Evolutionary conservation across 1,139 yeast species (phyloP).

Genomic region (Blastobotrys petasosporus): DNA sequence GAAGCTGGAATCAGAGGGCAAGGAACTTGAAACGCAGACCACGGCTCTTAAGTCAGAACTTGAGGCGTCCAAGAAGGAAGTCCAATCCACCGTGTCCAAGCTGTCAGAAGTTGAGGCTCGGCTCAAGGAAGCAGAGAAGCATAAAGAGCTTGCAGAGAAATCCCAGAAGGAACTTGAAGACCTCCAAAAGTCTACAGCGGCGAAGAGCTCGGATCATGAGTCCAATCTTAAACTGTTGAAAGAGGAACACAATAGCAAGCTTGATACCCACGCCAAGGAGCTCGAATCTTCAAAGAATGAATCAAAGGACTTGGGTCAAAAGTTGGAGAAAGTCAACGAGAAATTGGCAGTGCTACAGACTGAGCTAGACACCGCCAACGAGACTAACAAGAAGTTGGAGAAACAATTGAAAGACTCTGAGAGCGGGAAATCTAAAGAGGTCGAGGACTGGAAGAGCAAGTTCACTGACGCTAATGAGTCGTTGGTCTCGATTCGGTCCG

Average conservation of each 20-base stretch:
- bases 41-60: conserved; percentile 10
- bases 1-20: conserved; percentile 8
- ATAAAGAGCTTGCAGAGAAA: conserved; percentile 14
- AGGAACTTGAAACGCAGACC: conserved; percentile 13
- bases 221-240: conserved; percentile 8
- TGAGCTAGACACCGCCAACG: not conserved
- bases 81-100: conserved; percentile 4
- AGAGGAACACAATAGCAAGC: not conserved
- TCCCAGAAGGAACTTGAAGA: conserved; percentile 1
- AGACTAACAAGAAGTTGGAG: conserved; percentile 8
- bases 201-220: conserved; percentile 10
- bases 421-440: conserved; percentile 6
- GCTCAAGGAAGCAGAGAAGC: conserved; percentile 11
- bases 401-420: conserved; percentile 10
- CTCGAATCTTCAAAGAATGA: conserved; percentile 3
- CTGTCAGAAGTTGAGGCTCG: conserved; percentile 10
- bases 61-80: conserved; percentile 6
- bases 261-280: conserved; percentile 2
- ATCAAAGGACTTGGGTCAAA: conserved; percentile 6
- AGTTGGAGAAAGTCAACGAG: conserved; percentile 11
- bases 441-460: conserved; percentile 8
- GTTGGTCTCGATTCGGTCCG: not conserved
- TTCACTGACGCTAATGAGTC: conserved; percentile 3
- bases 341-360: not conserved
- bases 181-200: conserved; percentile 1